Evolutionary conservation across 2,329 filamentous ascomycete genomes (phyloP).

Genomic region (Fusarium sp.): DNA sequence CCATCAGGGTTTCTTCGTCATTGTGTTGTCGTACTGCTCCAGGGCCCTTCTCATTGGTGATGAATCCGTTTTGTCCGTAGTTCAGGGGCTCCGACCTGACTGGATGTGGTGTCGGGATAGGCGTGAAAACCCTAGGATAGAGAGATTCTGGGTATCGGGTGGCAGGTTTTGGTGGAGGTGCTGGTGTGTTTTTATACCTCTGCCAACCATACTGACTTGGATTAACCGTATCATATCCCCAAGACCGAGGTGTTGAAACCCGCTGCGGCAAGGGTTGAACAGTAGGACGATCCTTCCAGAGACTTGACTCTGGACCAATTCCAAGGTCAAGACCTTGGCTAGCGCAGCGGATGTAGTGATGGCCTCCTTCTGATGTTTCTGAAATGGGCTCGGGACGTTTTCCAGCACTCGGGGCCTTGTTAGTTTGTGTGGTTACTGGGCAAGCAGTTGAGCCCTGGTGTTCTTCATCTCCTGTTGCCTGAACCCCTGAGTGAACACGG

Average conservation of each 20-base stretch:
- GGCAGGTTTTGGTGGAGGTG: neutral
- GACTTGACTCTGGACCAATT: neutral
- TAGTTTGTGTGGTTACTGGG: neutral
- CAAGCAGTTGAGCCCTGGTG: neutral
- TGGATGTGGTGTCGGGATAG: neutral
- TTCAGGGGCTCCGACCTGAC: neutral
- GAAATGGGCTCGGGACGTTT: neutral
- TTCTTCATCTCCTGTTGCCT: neutral
- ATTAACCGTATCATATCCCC: neutral
- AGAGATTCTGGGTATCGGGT: neutral
- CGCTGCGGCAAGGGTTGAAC: neutral
- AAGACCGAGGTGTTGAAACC: neutral
- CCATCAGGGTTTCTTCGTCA: slow-evolving; percentile 37
- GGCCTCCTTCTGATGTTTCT: slow-evolving; percentile 5
- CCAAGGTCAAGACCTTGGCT: neutral
- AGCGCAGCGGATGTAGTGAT: slow-evolving; percentile 6
- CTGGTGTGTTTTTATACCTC: neutral
- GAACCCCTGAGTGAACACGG: neutral
- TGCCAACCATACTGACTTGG: neutral
- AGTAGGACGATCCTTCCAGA: neutral
- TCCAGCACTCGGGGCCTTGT: neutral
- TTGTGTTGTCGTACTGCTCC: neutral
- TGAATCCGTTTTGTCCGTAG: neutral
- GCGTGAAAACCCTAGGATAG: neutral
- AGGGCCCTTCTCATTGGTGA: neutral